Conservation (phyloP, 768 basidiomycete species). For the Serendipita sp. region DNA sequence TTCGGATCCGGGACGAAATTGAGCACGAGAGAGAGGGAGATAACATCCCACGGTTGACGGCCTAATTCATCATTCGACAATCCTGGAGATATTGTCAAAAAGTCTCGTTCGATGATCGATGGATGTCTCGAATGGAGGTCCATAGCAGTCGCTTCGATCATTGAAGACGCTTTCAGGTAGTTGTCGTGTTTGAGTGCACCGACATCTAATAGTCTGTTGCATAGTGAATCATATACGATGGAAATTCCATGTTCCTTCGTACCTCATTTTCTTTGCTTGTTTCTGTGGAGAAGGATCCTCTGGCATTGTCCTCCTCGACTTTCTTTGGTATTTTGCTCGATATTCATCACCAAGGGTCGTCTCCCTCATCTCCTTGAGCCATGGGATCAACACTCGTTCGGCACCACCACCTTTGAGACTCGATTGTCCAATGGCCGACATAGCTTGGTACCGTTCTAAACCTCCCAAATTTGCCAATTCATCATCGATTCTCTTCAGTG, state of each 20-base stretch:
- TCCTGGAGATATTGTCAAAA: slow-evolving; percentile 34
- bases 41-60: slow-evolving; percentile 51
- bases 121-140: slow-evolving; percentile 78
- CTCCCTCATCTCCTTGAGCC: slow-evolving; percentile 44
- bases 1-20: slow-evolving; percentile 70
- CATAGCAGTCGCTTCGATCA: slow-evolving; percentile 63
- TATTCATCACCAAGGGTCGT: slow-evolving; percentile 6
- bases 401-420: slow-evolving; percentile 76
- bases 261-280: not conserved
- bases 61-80: slow-evolving; percentile 13
- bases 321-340: not conserved
- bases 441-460: slow-evolving; percentile 61
- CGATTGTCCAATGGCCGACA: slow-evolving; percentile 70
- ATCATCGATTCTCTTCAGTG: slow-evolving; percentile 7
- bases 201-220: slow-evolving; percentile 61
- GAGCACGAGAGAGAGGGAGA: slow-evolving; percentile 77
- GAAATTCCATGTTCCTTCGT: not conserved
- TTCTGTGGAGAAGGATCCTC: no score
- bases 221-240: not conserved
- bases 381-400: slow-evolving; percentile 59
- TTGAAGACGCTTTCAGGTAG: slow-evolving; percentile 44
- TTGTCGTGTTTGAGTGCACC: slow-evolving; percentile 80
- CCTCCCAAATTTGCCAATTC: slow-evolving; percentile 53
- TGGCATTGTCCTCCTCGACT: no score
- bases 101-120: slow-evolving; percentile 71